Percentiles rank a stretch among this genome's conserved stretches.
phyloP scores from a whole-genome alignment of 176 grass and related monocot genomes.

The Hordeum vulgare region MorexV3_pseudomolecules_assembly NC_058522.1:59594017-59594516 shows the following conservation, averaged over 20 bases:
- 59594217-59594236: too few relatives aligned
- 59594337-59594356: neutral
- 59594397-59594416: too few relatives aligned
- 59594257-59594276: neutral
- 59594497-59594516: slow-evolving; percentile 70
- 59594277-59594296: slow-evolving; percentile 6
- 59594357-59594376: neutral
- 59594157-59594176: too few relatives aligned
- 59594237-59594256: too few relatives aligned
- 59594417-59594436: neutral
- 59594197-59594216: too few relatives aligned
- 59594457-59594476: slow-evolving; percentile 68
- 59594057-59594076: slow-evolving; percentile 72
- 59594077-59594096: slow-evolving; percentile 68
- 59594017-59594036: slow-evolving; percentile 59
- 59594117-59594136: too few relatives aligned
- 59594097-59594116: too few relatives aligned
- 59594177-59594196: too few relatives aligned
- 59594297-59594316: slow-evolving; percentile 5
- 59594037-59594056: slow-evolving; percentile 76
- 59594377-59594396: neutral
- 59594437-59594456: slow-evolving; percentile 84
- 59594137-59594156: too few relatives aligned
- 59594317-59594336: slow-evolving; percentile 47
- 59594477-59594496: slow-evolving; percentile 57